phyloP scores from a whole-genome alignment of 1,139 yeast genomes.

The Blastobotrys ciferrii region DNA sequence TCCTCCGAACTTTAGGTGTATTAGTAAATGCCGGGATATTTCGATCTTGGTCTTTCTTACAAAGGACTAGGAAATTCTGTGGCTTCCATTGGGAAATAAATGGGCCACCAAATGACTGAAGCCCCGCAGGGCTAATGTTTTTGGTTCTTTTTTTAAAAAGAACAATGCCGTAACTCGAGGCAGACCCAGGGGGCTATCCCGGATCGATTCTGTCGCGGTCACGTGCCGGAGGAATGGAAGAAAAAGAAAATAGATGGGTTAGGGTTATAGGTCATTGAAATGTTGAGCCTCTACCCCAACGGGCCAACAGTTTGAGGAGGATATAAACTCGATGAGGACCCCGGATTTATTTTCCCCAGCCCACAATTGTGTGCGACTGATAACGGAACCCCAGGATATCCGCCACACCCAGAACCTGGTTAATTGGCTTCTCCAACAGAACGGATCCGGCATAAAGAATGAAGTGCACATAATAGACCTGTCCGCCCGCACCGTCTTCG shows the following conservation, averaged over 20 bases:
- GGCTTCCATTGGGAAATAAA: no score
- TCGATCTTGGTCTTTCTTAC: no score
- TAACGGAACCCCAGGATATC: conserved; percentile 11
- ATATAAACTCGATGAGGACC: conserved; percentile 19
- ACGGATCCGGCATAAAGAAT: neutral
- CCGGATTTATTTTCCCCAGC: conserved; percentile 9
- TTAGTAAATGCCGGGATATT: no score
- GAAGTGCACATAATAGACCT: conserved; percentile 1
- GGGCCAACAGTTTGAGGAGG: conserved; percentile 18
- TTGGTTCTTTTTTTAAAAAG: no score
- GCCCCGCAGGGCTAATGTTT: no score
- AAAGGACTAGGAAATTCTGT: no score
- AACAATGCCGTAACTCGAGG: no score
- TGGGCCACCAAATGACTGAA: no score
- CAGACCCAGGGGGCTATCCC: no score
- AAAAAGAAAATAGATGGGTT: no score
- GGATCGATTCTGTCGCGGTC: no score
- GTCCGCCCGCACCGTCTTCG: neutral
- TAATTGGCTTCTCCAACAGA: neutral
- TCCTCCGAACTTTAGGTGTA: no score
- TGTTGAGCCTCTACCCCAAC: conserved; percentile 19
- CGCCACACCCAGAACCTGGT: conserved; percentile 2
- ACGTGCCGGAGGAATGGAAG: neutral
- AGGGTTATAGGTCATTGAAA: conserved; percentile 11
- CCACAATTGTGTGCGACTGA: conserved; percentile 13